These are phyloP conservation scores for Arabidopsis lyrata DNA, from an alignment of 441 rosid species.

Conservation along the genomic window DNA sequence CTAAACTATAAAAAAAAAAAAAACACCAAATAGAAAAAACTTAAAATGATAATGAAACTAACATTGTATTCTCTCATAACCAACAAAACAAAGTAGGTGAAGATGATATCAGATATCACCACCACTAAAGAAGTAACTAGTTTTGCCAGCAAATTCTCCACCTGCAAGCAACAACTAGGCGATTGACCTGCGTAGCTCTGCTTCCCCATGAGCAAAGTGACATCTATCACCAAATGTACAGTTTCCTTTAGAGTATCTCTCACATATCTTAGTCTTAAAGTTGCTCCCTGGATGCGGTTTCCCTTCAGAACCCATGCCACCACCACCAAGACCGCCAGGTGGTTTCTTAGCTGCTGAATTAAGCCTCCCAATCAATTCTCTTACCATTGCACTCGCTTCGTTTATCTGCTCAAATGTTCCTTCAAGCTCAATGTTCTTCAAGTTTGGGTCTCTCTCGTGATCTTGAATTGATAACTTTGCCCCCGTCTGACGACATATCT, in stretches of 20 bases:
- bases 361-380: slow-evolving; percentile 73
- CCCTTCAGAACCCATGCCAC: slow-evolving; percentile 45
- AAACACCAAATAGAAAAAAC: slow-evolving; percentile 22
- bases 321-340: slow-evolving; percentile 47
- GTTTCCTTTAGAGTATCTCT: slow-evolving; percentile 80
- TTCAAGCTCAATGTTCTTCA: slow-evolving; percentile 91
- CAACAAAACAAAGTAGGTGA: slow-evolving; percentile 24
- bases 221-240: slow-evolving; percentile 96
- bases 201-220: slow-evolving; percentile 96
- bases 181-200: slow-evolving; percentile 70
- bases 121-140: slow-evolving; percentile 14
- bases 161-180: slow-evolving; percentile 30
- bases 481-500: slow-evolving; percentile 84
- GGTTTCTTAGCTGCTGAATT: slow-evolving; percentile 52
- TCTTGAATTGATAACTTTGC: slow-evolving; percentile 89
- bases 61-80: slow-evolving; percentile 38
- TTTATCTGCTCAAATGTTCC: slow-evolving; percentile 94
- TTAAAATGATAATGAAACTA: slow-evolving; percentile 34
- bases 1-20: slow-evolving; percentile 31
- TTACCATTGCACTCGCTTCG: slow-evolving; percentile 93
- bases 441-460: slow-evolving; percentile 75
- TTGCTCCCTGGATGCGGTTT: slow-evolving; percentile 61
- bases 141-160: slow-evolving; percentile 25
- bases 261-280: slow-evolving; percentile 90
- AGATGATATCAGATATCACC: slow-evolving; percentile 34